Base-by-base conservation (phyloP, 805 yeast genomes). In the Priceomyces haplophilus region DNA sequence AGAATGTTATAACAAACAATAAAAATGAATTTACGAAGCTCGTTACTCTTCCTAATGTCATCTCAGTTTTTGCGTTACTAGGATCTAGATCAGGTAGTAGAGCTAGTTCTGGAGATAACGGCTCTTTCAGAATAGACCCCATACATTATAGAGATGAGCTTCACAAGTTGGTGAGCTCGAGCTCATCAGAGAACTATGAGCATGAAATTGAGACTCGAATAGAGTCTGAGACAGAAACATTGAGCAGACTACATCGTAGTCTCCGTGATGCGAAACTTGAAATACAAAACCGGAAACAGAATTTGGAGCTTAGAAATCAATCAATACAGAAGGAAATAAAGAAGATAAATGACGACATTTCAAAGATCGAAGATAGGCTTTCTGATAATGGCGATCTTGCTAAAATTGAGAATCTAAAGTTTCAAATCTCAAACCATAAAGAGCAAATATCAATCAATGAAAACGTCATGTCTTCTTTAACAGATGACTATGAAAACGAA, bases 81-180 rank as follows among this genome's bases (percentile, higher is more conserved):
- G 67, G 72, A 39, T 54, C 63, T 3, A 56, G 67, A 16, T 81
- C 85, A 2, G 76, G 73, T 24, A 69, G 69, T 17, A 62, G 78
- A 33, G 54, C 72, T 2, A 53, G 69, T 35, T 55, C 59, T 12
- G 63, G 64, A 25, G 52, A 62, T 33, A 65, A 59, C 21, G 77
- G 78, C 12, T 75, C 76, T 1, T 67, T 76, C 32, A 61, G 75
- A 34, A 60, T 72, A 19, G 83, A 82, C 56, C 85, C 88, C 0
- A 59, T 82, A 2, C 62, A 60, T 42, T 80, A 75, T 47, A 58
- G 58, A 37, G 58, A 53, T 20, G 63, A 57, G 8, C 50, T 56
- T 8, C 55, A 53, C 17, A 67, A 65, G 45, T 55, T 67, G 39
- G 58, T 66, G 1, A 55, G 56, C 15, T 41, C 49, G 1, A 47